Evolutionary conservation across 2,329 filamentous ascomycete species (phyloP).

Genomic region (Ophiostoma pallidulum): DNA sequence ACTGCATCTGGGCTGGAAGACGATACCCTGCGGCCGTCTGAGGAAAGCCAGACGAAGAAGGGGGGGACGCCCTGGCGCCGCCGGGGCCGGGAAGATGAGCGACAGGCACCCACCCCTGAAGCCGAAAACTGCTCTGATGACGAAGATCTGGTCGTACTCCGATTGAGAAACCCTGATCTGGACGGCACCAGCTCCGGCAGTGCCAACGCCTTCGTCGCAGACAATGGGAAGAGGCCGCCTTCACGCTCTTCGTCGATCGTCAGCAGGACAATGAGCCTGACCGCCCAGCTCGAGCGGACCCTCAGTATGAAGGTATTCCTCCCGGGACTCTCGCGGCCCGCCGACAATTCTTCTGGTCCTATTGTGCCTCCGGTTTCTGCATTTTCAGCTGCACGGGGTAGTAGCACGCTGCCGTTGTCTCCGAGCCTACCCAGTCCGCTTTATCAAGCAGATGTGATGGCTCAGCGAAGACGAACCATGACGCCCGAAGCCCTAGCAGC

Average conservation of each 20-base stretch:
- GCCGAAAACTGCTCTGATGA: conserved; percentile 16
- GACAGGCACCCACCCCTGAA: conserved; percentile 7
- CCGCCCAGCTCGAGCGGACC: conserved; percentile 21
- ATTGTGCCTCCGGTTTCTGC: conserved; percentile 3
- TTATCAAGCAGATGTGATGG: conserved; percentile 20
- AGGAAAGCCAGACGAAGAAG: neutral
- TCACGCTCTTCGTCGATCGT: neutral
- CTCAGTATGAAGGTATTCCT: conserved; percentile 8
- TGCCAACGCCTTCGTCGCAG: conserved; percentile 18
- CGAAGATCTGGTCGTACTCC: conserved; percentile 16
- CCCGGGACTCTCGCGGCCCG: neutral
- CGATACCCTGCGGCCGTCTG: no score
- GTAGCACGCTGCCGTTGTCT: neutral
- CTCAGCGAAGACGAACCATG: conserved; percentile 18
- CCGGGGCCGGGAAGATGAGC: neutral
- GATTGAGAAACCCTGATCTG: conserved; percentile 18
- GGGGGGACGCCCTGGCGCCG: conserved; percentile 3
- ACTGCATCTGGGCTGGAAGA: no score
- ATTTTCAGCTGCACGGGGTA: neutral
- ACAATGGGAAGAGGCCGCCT: conserved; percentile 13
- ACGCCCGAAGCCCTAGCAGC: conserved; percentile 16
- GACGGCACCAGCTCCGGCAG: conserved; percentile 23
- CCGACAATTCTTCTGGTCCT: neutral
- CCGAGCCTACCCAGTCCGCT: conserved; percentile 21
- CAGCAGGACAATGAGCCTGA: conserved; percentile 25